A percentile compares a stretch with the other conserved stretches of the same genome.
Evolutionary conservation across 129 eudicot species (phyloP).

Genomic region (Pulicaria dysenterica): DNA sequence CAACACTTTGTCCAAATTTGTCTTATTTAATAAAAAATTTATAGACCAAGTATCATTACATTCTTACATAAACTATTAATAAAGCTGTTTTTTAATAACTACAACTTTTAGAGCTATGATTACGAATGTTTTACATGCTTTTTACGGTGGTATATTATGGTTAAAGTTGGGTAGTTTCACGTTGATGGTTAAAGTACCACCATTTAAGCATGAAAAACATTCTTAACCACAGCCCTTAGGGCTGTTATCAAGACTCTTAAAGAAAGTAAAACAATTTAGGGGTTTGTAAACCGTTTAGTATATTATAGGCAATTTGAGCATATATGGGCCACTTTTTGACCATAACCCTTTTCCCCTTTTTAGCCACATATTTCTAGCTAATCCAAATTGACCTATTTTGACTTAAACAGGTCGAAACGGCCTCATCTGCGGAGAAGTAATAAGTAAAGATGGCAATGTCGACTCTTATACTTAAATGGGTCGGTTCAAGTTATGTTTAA

Average conservation of each 20-base stretch:
- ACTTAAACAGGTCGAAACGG: conserved; percentile 1
- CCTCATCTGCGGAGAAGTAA: neutral
- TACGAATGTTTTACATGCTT: too few relatives aligned
- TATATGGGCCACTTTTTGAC: neutral
- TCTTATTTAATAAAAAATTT: neutral
- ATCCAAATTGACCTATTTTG: neutral
- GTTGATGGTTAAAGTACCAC: too few relatives aligned
- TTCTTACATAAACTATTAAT: neutral
- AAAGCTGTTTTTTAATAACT: neutral
- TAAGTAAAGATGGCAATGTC: neutral
- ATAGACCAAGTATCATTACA: neutral
- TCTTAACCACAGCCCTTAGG: too few relatives aligned
- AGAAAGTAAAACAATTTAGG: neutral
- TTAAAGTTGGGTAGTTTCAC: too few relatives aligned
- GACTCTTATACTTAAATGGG: neutral
- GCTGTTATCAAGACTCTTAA: too few relatives aligned
- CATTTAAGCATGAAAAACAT: too few relatives aligned
- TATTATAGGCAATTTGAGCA: neutral
- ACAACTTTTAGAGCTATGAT: too few relatives aligned
- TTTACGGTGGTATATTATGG: too few relatives aligned
- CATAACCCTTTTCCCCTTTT: neutral
- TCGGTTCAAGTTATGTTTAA: neutral
- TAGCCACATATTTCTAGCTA: neutral
- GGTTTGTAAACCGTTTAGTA: neutral
- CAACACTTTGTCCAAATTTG: neutral